Base-by-base conservation (phyloP, 2,329 filamentous ascomycete genomes). In the Clathrospora elynae region DNA sequence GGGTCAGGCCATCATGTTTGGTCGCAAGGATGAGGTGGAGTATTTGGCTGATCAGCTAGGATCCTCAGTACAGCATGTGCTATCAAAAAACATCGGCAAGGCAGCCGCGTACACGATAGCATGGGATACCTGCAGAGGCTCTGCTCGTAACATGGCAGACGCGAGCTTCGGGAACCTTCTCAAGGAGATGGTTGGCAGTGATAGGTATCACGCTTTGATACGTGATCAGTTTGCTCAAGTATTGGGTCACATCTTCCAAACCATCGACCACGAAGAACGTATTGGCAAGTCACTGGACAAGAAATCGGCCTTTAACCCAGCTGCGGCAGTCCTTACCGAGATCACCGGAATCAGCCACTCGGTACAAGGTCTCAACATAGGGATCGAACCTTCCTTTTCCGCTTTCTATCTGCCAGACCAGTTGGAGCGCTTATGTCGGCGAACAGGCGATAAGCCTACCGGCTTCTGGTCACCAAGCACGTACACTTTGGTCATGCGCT, bases 311-410 rank as follows among this genome's bases (percentile, higher is more conserved):
- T 83, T 88, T 38, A 66, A 70, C 1, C 77, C 82, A 39, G 85
- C 89, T 3, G 79, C 80, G 2, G 73, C 83, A 18, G 82, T 80
- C 19, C 79, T 95, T 71, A 73, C 75, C 11, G 77, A 82, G 18
- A 96, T 99, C 62, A 85, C 83, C 52, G 70, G 67, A 3, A 83
- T 85, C 52, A 82, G 87, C 19, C 76, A 84, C 51, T 90, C 90
- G 1, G 73, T 75, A 2, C 78, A 81, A 18, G 71, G 74, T 9
- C 73, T 96, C 6, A 87, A 90, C 3, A 76, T 85, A 8, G 88
- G 86, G 42, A 90, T 96, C 55, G 91, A 97, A 59, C 93, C 93
- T 3, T 85, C 83, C 38, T 97, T 96, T 72, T 86, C 81, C 54
- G 85, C 86, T 18, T 90, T 85, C 55, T 87, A 86, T 58, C 76